Evolutionary conservation across 805 yeast genomes (phyloP).

Genomic region (Teunomyces aglyptinius): DNA sequence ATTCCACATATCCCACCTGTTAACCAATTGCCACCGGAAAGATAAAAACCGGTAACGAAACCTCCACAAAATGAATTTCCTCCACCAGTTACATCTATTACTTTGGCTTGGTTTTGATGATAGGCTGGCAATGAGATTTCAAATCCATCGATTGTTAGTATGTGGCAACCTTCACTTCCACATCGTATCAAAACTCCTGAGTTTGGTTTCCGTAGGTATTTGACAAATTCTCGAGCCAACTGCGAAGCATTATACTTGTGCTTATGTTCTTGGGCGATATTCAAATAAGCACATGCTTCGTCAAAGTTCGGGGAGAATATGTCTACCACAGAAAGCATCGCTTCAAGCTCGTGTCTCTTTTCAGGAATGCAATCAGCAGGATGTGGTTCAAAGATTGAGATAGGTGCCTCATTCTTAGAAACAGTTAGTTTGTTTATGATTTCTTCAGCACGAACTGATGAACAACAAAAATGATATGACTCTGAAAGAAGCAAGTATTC

Average conservation of each 20-base stretch:
- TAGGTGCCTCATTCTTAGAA: conserved; percentile 25
- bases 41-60: conserved; percentile 51
- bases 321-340: conserved; percentile 46
- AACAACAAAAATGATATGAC: conserved; percentile 71
- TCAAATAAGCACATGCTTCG: conserved; percentile 68
- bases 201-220: conserved; percentile 36
- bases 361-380: conserved; percentile 70
- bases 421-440: conserved; percentile 38
- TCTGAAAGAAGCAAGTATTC: conserved; percentile 33
- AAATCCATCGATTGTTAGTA: conserved; percentile 29
- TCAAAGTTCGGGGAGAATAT: conserved; percentile 81
- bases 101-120: conserved; percentile 45
- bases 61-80: conserved; percentile 47
- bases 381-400: conserved; percentile 79
- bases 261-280: background rate
- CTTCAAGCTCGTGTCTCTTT: conserved; percentile 30
- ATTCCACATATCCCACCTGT: conserved; percentile 67
- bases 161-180: conserved; percentile 69
- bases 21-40: conserved; percentile 46
- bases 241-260: background rate
- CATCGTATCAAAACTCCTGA: conserved; percentile 67
- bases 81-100: conserved; percentile 45
- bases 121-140: conserved; percentile 68
- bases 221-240: conserved; percentile 41
- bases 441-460: conserved; percentile 57